A percentile compares a stretch with the other conserved stretches of the same genome.
Evolutionary conservation across 208 protist species (phyloP).

Genomic region (Leishmania martiniquensis): DNA sequence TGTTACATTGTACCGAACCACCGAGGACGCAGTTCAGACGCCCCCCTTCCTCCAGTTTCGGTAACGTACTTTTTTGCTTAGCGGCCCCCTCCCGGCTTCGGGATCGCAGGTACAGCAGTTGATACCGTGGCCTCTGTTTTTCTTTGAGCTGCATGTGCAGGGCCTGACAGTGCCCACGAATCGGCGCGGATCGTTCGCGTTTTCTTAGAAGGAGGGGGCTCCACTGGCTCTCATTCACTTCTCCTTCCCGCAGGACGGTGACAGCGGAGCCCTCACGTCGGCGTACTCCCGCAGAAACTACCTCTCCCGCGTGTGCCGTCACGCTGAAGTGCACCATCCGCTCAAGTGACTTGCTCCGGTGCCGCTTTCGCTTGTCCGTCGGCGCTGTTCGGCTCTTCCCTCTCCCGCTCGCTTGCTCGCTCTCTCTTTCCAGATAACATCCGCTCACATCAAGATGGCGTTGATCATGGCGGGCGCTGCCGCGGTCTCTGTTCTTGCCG

Average conservation of each 20-base stretch:
- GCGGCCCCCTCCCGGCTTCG: not conserved
- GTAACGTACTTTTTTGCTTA: not conserved
- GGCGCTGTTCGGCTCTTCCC: not conserved
- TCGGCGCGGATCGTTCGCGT: too few species aligned
- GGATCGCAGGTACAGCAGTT: not conserved
- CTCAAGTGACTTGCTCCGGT: not conserved
- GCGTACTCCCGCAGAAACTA: not conserved
- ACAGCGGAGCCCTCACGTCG: not conserved
- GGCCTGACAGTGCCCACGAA: too few species aligned
- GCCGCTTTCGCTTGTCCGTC: too few species aligned
- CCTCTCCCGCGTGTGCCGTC: not conserved
- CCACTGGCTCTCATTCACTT: too few species aligned
- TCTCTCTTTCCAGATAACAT: not conserved
- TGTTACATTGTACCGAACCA: not conserved
- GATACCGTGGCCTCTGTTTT: not conserved
- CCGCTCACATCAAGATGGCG: not conserved
- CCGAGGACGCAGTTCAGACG: not conserved
- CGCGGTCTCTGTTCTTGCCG: conserved; percentile 26
- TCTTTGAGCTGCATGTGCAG: too few species aligned
- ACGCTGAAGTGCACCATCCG: not conserved
- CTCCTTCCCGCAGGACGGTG: not conserved
- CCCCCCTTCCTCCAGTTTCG: not conserved
- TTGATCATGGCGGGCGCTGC: conserved; percentile 20
- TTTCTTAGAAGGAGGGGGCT: too few species aligned
- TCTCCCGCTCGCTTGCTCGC: too few species aligned